phyloP scores from a whole-genome alignment of 1,139 yeast genomes.

The Kodamaea suecica region DNA sequence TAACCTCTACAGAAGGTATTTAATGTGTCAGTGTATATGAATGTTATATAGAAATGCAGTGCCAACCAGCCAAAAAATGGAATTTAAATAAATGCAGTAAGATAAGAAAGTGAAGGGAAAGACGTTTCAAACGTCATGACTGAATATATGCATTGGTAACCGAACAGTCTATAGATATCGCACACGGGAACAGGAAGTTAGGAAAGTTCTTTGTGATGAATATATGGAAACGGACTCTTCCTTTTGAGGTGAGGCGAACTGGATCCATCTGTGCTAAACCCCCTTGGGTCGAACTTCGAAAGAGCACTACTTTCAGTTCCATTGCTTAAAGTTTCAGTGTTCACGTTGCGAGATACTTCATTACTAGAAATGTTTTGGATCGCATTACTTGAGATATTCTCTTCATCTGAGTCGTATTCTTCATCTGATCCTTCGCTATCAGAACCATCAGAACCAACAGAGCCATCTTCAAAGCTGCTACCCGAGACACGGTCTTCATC shows the following conservation, averaged over 20 bases:
- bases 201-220: not conserved
- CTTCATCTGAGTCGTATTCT: slow-evolving; percentile 11
- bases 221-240: slow-evolving; percentile 13
- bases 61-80: slow-evolving; percentile 6
- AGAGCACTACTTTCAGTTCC: slow-evolving; percentile 2
- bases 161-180: too few relatives aligned
- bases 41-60: not conserved
- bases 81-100: slow-evolving; percentile 1
- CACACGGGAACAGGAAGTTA: too few relatives aligned
- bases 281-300: slow-evolving; percentile 22
- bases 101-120: not conserved
- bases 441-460: slow-evolving; percentile 7
- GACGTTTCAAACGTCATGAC: too few relatives aligned
- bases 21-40: slow-evolving; percentile 1
- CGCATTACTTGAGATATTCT: too few relatives aligned
- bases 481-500: slow-evolving; percentile 14
- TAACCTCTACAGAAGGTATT: too few relatives aligned
- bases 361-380: too few relatives aligned
- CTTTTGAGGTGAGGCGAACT: slow-evolving; percentile 40
- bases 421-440: slow-evolving; percentile 11
- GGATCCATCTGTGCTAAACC: slow-evolving; percentile 30
- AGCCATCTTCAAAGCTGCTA: slow-evolving; percentile 12
- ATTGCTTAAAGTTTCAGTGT: too few relatives aligned
- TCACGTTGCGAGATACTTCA: too few relatives aligned
- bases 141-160: too few relatives aligned